These are phyloP conservation scores for Leersia perrieri DNA, from an alignment of 176 grass and related monocot genomes.

Conservation along the genomic window DNA sequence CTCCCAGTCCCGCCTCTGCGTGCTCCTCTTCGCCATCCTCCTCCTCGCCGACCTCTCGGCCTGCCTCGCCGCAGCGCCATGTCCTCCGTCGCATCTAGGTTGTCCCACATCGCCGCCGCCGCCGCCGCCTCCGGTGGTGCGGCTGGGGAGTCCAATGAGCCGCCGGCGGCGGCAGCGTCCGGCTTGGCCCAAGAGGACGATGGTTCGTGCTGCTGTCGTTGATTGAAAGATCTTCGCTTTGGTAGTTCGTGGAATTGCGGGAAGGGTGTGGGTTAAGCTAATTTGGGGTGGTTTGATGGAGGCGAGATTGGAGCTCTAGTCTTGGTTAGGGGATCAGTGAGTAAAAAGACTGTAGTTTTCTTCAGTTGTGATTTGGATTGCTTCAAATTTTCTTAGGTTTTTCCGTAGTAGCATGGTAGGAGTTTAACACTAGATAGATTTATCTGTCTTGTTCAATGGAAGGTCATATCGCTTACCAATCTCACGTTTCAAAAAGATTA, in stretches of 20 bases:
- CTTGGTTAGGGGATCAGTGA: slow-evolving; percentile 12
- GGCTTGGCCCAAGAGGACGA: slow-evolving; percentile 53
- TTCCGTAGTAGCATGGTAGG: background rate
- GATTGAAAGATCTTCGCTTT: background rate
- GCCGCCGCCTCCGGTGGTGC: slow-evolving; percentile 30
- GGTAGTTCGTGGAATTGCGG: background rate
- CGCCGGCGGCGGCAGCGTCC: slow-evolving; percentile 11
- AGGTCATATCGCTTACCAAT: background rate
- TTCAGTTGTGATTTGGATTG: slow-evolving; percentile 3
- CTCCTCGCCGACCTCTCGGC: slow-evolving; percentile 21
- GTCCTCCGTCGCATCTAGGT: slow-evolving; percentile 48
- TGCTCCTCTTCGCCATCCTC: slow-evolving; percentile 19
- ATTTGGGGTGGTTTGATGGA: slow-evolving; percentile 5
- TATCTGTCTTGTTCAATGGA: background rate
- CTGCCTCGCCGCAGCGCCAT: slow-evolving; percentile 37
- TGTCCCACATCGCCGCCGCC: slow-evolving; percentile 49
- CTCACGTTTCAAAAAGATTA: background rate
- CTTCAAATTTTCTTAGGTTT: background rate
- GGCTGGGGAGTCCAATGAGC: slow-evolving; percentile 43
- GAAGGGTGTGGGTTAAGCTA: slow-evolving; percentile 17
- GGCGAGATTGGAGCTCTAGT: slow-evolving; percentile 22
- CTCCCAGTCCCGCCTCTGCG: slow-evolving; percentile 37
- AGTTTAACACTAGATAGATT: background rate
- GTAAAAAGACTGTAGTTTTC: background rate
- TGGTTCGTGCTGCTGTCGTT: slow-evolving; percentile 39